phyloP scores from a whole-genome alignment of 345 rosid species.

The Anacardium occidentale region DNA sequence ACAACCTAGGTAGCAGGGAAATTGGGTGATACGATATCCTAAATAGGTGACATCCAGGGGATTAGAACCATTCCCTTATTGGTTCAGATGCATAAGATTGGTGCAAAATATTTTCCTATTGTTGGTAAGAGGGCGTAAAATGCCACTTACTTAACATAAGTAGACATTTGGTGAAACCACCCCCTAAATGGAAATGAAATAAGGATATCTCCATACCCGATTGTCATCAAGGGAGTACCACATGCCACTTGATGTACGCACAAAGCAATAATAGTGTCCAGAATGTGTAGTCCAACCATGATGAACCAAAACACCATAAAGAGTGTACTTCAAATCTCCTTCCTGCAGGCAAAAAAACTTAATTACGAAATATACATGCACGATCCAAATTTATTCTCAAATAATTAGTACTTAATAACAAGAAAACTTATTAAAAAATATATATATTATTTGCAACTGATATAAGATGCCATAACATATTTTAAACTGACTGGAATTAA shows the following conservation, averaged over 20 bases:
- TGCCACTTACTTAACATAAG: conserved; percentile 7
- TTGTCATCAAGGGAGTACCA: conserved; percentile 96
- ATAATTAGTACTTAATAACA: background rate
- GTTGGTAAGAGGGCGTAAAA: background rate
- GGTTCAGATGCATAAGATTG: background rate
- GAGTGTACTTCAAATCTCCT: conserved; percentile 81
- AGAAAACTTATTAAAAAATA: background rate
- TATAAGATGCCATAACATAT: background rate
- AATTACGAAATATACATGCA: background rate
- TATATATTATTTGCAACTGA: background rate
- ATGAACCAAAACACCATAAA: conserved; percentile 92
- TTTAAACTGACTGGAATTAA: background rate
- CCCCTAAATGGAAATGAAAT: conserved; percentile 10
- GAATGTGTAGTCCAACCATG: conserved; percentile 83
- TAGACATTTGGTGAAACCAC: background rate
- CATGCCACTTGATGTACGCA: conserved; percentile 88
- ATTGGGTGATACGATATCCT: too few species aligned
- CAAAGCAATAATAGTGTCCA: conserved; percentile 89
- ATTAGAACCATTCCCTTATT: too few species aligned
- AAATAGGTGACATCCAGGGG: too few species aligned
- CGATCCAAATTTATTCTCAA: background rate
- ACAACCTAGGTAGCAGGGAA: too few species aligned
- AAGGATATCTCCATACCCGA: conserved; percentile 44
- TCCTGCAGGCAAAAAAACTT: conserved; percentile 50
- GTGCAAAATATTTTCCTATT: background rate